phyloP scores from a whole-genome alignment of 371 early-diverging fungal species.

The Sporodiniella umbellata region DNA sequence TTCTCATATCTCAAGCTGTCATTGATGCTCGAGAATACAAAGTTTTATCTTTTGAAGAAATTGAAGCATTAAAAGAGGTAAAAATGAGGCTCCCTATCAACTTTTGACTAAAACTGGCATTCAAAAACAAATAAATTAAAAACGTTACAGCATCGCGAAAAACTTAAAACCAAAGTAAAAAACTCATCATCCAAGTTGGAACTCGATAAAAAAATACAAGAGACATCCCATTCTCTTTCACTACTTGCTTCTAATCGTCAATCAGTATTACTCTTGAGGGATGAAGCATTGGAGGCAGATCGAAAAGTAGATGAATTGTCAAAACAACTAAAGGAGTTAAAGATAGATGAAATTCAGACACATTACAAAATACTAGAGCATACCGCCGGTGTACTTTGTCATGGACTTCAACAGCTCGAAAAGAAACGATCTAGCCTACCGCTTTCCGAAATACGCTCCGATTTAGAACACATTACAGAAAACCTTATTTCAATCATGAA shows the following conservation, averaged over 20 bases:
- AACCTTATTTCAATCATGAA: slow-evolving; percentile 5
- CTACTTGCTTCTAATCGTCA: slow-evolving; percentile 40
- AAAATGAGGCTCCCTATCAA: neutral
- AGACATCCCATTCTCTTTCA: slow-evolving; percentile 62
- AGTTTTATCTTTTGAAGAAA: slow-evolving; percentile 50
- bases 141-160: slow-evolving; percentile 20
- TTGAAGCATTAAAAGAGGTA: slow-evolving; percentile 54
- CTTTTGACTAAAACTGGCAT: neutral
- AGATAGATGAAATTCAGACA: slow-evolving; percentile 57
- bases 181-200: slow-evolving; percentile 33
- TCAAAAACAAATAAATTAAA: too few species aligned
- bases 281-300: slow-evolving; percentile 43
- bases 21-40: slow-evolving; percentile 60
- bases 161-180: slow-evolving; percentile 16
- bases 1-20: slow-evolving; percentile 59
- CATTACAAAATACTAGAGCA: slow-evolving; percentile 70
- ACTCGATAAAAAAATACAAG: slow-evolving; percentile 65
- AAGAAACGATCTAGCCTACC: slow-evolving; percentile 11
- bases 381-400: slow-evolving; percentile 60
- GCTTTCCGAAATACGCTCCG: neutral
- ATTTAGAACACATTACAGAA: slow-evolving; percentile 8
- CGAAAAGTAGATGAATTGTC: slow-evolving; percentile 67
- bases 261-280: slow-evolving; percentile 10
- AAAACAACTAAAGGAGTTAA: slow-evolving; percentile 60
- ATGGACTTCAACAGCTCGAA: slow-evolving; percentile 44